Base-by-base conservation (phyloP, 768 basidiomycete genomes). In the Suillus weaverae region DNA sequence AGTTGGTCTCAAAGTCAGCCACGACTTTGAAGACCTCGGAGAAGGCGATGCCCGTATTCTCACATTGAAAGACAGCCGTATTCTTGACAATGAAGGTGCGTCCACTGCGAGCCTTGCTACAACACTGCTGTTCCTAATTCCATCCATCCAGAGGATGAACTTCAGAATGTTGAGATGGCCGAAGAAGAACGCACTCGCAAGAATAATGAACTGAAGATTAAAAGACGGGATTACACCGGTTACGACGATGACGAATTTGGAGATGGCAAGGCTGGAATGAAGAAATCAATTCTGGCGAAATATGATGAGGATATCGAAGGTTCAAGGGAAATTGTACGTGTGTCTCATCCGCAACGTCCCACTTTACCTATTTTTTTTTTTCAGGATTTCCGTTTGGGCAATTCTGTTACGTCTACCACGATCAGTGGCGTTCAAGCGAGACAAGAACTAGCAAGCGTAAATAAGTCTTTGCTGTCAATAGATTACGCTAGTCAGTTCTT, bases 201-300 rank as follows among this genome's bases (percentile, higher is more conserved):
- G 78, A 89, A 89, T 41, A 80, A 87, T 59, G 92, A 95, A 51
- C 78, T 92, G 57, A 97, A 97, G 78, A 94, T 90, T 53, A 95
- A 97, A 80, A 89, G 85, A 64, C 87, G 86, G 32, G 91, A 92
- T 72, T 99, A 98, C 73, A 95, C 94, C 0, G 96, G 96, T 18
- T 97, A 93, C 74, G 96, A 99, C 70, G 97, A 99, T 70, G 95
- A 97, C 5, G 97, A 99, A 72, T 98, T 99, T 69, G 81, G 76
- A 3, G 85, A 86, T 30, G 91, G 88, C 30, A 84, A 81, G 54
- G 87, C 85, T 60, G 93, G 92, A n/a, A 83, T 89, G 83, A 95
- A 93, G 73, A 85, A 88, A 33, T 85, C 92, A 35, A 82, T 99
- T 38, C 78, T 99, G 61, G 85, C 92, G 22, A 99, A 99, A 76